These are phyloP conservation scores for Dioscorea zingiberensis DNA, from an alignment of 106 monocot species.

Conservation along the genomic window DNA sequence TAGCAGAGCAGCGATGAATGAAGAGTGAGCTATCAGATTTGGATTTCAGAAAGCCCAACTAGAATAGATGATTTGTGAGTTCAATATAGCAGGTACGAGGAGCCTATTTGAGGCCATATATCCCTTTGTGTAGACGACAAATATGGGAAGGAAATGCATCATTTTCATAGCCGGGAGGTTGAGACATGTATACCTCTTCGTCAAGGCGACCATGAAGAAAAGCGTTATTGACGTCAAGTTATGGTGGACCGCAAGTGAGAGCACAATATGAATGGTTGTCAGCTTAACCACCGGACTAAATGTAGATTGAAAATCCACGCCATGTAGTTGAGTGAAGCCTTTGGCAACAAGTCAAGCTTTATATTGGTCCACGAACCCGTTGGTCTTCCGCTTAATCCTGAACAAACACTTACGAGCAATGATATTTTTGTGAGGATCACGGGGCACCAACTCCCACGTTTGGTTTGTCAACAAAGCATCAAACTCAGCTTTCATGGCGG, in stretches of 20 bases:
- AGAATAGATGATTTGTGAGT: background rate
- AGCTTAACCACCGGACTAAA: slow-evolving; percentile 6
- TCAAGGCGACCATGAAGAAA: slow-evolving; percentile 1
- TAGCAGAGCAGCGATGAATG: background rate
- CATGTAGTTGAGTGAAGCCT: background rate
- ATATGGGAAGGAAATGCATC: background rate
- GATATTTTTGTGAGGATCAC: background rate
- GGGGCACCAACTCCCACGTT: background rate
- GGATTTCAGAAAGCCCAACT: background rate
- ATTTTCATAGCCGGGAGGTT: background rate
- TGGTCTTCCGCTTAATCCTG: background rate
- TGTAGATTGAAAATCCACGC: background rate
- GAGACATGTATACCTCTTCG: too few species aligned
- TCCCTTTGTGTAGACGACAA: background rate
- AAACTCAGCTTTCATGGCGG: background rate
- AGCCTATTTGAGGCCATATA: too few species aligned
- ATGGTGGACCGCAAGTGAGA: background rate
- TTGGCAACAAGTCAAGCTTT: slow-evolving; percentile 9
- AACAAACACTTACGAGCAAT: slow-evolving; percentile 6
- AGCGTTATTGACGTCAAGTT: slow-evolving; percentile 8
- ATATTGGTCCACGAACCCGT: background rate
- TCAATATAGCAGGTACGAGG: background rate
- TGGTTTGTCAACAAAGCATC: background rate
- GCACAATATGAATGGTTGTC: background rate
- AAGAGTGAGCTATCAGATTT: background rate